Evolutionary conservation across 2,329 filamentous ascomycete genomes (phyloP).

Genomic region (Acephala macrosclerotiorum): DNA sequence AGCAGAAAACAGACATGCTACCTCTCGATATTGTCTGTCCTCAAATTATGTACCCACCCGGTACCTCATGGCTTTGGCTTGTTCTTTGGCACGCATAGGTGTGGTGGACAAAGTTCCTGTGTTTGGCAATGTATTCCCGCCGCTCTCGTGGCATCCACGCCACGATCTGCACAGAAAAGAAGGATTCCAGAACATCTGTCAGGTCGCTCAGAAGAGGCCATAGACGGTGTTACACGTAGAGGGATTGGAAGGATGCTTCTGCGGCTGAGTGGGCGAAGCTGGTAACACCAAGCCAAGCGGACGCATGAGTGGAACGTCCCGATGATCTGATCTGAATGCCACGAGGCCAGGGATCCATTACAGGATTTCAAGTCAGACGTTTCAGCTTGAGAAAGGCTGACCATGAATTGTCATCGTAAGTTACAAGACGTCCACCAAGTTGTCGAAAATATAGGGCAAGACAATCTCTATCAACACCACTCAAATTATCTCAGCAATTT

Average conservation of each 20-base stretch:
- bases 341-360: background rate
- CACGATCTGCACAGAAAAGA: background rate
- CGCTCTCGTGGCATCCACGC: background rate
- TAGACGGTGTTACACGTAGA: background rate
- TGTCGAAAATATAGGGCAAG: background rate
- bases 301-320: background rate
- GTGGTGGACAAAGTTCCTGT: background rate
- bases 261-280: conserved; percentile 5
- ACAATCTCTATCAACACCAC: background rate
- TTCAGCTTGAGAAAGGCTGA: background rate
- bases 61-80: too few relatives aligned
- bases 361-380: background rate
- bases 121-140: too few relatives aligned
- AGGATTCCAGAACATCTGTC: background rate
- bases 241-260: background rate
- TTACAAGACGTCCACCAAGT: background rate
- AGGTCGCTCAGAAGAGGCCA: background rate
- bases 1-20: background rate
- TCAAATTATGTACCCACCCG: too few relatives aligned
- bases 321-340: conserved; percentile 1
- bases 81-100: too few relatives aligned
- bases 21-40: too few relatives aligned
- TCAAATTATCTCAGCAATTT: too few relatives aligned
- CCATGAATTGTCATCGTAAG: background rate
- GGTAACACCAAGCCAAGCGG: conserved; percentile 2